These are phyloP conservation scores for Buxus sempervirens DNA, from an alignment of 164 flowering plant species.

Conservation along the genomic window DNA sequence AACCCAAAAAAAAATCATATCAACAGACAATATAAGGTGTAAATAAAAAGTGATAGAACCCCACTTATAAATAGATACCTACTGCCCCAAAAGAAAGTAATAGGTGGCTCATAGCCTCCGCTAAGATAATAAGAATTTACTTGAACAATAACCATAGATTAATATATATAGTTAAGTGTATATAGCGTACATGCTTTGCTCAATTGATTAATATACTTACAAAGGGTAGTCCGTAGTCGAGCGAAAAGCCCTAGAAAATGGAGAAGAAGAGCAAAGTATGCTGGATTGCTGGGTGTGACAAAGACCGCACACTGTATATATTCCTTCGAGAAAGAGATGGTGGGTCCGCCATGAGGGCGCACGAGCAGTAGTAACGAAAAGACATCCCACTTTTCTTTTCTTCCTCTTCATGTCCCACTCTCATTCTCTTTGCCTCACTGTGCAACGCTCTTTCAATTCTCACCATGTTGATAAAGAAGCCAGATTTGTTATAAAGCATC, in stretches of 20 bases:
- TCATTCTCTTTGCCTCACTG: conserved; percentile 3
- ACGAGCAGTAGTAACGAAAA: conserved; percentile 47
- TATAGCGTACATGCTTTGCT: too few species aligned
- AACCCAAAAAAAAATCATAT: too few species aligned
- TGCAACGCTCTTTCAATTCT: too few species aligned
- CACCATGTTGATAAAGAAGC: conserved; percentile 14
- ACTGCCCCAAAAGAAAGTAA: too few species aligned
- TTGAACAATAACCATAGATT: too few species aligned
- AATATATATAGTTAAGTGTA: too few species aligned
- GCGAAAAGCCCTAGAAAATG: conserved; percentile 49
- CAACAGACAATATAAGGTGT: too few species aligned
- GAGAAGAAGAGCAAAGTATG: conserved; percentile 42
- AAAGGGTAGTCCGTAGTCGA: neutral
- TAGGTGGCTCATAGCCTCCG: too few species aligned
- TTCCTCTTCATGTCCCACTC: conserved; percentile 1
- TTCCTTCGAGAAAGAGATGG: conserved; percentile 67
- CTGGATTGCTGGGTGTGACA: conserved; percentile 53
- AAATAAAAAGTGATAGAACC: too few species aligned
- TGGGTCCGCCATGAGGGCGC: conserved; percentile 31
- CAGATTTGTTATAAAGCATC: conserved; percentile 18
- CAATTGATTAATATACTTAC: neutral
- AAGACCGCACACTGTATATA: conserved; percentile 73
- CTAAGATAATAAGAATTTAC: too few species aligned
- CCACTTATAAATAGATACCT: too few species aligned
- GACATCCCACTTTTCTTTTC: conserved; percentile 38